Evolutionary conservation across 495 filamentous ascomycete genomes (phyloP).

Genomic region (Aspergillus campestris): DNA sequence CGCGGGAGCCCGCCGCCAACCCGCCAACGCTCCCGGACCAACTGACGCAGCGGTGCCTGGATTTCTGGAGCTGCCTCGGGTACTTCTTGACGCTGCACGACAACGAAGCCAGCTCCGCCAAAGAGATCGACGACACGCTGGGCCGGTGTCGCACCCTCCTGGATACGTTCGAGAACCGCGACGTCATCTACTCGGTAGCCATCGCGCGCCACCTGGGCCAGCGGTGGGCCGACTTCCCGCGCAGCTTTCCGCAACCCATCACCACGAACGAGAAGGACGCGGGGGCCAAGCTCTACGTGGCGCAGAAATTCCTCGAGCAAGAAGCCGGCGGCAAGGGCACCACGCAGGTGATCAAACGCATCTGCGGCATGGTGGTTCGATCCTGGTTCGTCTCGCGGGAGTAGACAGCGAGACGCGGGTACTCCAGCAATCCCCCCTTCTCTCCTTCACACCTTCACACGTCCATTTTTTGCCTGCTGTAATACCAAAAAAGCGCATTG

Average conservation of each 20-base stretch:
- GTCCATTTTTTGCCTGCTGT: conserved; percentile 12
- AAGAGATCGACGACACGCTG: conserved; percentile 57
- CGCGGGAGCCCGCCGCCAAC: conserved; percentile 31
- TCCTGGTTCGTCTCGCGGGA: conserved; percentile 44
- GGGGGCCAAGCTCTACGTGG: conserved; percentile 65
- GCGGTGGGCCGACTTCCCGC: conserved; percentile 56
- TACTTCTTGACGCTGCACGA: conserved; percentile 62
- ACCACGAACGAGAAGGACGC: conserved; percentile 63
- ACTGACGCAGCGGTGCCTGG: conserved; percentile 52
- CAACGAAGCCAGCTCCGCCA: conserved; percentile 47
- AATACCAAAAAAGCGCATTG: conserved; percentile 16
- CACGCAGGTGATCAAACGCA: conserved; percentile 69
- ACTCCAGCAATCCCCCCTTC: not conserved
- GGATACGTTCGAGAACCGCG: conserved; percentile 76
- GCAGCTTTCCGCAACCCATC: conserved; percentile 46
- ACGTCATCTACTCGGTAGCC: conserved; percentile 83
- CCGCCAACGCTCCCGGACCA: conserved; percentile 38
- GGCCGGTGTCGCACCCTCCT: conserved; percentile 55
- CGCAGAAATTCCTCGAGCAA: conserved; percentile 71
- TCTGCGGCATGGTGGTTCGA: conserved; percentile 62
- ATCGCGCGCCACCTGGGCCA: conserved; percentile 66
- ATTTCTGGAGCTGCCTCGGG: conserved; percentile 75
- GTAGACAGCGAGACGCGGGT: conserved; percentile 14
- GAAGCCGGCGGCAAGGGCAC: conserved; percentile 64
- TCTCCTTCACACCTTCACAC: conserved; percentile 5